A percentile compares a stretch with the other conserved stretches of the same genome.
Evolutionary conservation across 805 yeast species (phyloP).

Genomic region (Cephaloascus fragrans): DNA sequence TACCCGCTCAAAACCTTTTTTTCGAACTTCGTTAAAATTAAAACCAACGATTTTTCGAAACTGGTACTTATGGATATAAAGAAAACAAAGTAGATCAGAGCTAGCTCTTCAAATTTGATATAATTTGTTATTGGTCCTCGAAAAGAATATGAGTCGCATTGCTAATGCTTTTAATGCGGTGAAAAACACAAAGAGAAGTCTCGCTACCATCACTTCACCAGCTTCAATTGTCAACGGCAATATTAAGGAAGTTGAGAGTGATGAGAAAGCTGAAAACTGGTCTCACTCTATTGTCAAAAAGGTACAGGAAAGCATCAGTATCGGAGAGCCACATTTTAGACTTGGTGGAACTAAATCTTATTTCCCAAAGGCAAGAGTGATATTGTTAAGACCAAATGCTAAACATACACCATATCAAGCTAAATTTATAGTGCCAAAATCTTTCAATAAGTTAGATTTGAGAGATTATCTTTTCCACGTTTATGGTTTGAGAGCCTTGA

Average conservation of each 20-base stretch:
- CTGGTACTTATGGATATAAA: no score
- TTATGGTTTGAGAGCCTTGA: slow-evolving; percentile 84
- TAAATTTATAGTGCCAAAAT: slow-evolving; percentile 86
- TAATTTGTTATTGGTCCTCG: no score
- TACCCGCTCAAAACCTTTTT: no score
- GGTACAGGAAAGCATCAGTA: slow-evolving; percentile 41
- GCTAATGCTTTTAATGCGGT: not conserved
- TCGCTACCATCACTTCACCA: not conserved
- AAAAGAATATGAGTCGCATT: no score
- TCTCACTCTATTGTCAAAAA: slow-evolving; percentile 16
- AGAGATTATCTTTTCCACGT: slow-evolving; percentile 89
- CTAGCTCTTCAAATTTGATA: no score
- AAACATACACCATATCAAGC: slow-evolving; percentile 97
- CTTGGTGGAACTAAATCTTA: slow-evolving; percentile 70
- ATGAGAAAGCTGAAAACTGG: not conserved
- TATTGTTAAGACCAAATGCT: slow-evolving; percentile 84
- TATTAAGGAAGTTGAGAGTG: not conserved
- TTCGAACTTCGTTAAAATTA: no score
- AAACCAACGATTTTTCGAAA: no score
- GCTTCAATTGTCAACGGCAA: not conserved
- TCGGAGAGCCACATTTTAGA: slow-evolving; percentile 69
- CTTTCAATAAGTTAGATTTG: slow-evolving; percentile 87
- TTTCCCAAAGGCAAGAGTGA: slow-evolving; percentile 79
- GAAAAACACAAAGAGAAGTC: not conserved
- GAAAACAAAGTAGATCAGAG: no score